Base-by-base conservation (phyloP, 192 early-diverging fungal species). In the Thamnidium elegans region DNA sequence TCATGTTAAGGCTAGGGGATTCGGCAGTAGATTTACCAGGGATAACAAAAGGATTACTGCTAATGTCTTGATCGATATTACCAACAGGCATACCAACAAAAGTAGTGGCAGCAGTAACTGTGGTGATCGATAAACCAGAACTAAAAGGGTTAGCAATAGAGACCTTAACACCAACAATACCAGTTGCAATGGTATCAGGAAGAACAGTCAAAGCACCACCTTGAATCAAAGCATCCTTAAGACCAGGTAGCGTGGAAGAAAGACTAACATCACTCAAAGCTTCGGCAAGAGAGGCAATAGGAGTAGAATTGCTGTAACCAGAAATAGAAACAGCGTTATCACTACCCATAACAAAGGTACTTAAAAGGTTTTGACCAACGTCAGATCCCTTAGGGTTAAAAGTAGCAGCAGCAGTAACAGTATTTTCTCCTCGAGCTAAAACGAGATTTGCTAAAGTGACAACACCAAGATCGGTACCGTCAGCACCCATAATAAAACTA, bases 71-170 rank as follows among this genome's bases (percentile, higher is more conserved):
- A 50, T 76, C 63, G 43, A 83, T 78, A 50, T 63, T 50, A 50
- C 80, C 81, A 13, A 83, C 66, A 6, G 52, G 50, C 32, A 71
- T 65, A 17, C 72, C 76, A 8, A 72, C 68, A 26, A 72, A 81
- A 34, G 66, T 53, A 43, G 79, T 74, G 34, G 72, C 70, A 42
- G 78, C 68, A 42, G 77, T 62, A 66, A 86, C 71, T 10, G 62
- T 71, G 30, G 55, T 68, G 64, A 85, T 81, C 26, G 67, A 62
- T 55, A 85, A 54, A 15, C 70, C 66, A 45, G 81, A 70, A 42
- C 59, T 39, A 65, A 85, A 82, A n/a, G 83, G 83, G 62, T 85
- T 81, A 34, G 77, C 70, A 47, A 85, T 58, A 4, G 67, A 66
- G 45, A 85, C 77, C 11, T 52, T 67, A 11, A 75, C 73, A 50